Evolutionary conservation across 768 basidiomycete genomes (phyloP).

Genomic region (Boletus patriciae): DNA sequence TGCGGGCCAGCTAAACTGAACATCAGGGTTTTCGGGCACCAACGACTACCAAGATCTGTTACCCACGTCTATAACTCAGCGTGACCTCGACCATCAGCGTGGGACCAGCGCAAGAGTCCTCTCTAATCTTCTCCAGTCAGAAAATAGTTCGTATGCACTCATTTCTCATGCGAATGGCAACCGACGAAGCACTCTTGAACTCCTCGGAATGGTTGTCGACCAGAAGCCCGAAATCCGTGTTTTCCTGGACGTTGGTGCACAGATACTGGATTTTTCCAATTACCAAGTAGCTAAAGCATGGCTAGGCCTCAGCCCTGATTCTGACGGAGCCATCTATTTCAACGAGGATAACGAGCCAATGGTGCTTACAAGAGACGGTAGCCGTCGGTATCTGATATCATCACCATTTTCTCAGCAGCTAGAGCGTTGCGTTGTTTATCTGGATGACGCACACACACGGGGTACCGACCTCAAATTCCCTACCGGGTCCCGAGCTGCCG

Average conservation of each 20-base stretch:
- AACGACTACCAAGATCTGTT: too few relatives aligned
- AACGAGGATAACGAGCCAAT: constrained; percentile 17
- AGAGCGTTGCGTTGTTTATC: constrained; percentile 45
- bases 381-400: constrained; percentile 35
- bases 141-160: constrained; percentile 37
- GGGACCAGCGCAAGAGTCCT: constrained; percentile 47
- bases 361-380: constrained; percentile 37
- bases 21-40: too few relatives aligned
- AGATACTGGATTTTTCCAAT: not conserved
- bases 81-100: too few relatives aligned
- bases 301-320: constrained; percentile 15
- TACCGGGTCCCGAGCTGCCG: constrained; percentile 35
- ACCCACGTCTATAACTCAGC: too few relatives aligned
- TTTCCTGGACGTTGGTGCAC: not conserved
- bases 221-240: not conserved
- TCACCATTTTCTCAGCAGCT: constrained; percentile 43
- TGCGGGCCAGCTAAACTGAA: too few relatives aligned
- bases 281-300: constrained; percentile 24
- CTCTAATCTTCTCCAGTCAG: constrained; percentile 18
- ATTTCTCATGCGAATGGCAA: constrained; percentile 9
- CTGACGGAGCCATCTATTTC: too few relatives aligned
- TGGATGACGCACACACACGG: constrained; percentile 47
- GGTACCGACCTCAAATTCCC: constrained; percentile 55
- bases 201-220: not conserved
- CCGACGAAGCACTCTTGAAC: not conserved